Percentiles rank a stretch among this genome's conserved stretches.
These are phyloP conservation scores for Sordariomycetes sp. DNA, from an alignment of 2,329 filamentous ascomycete genomes.

Conservation along the genomic window DNA sequence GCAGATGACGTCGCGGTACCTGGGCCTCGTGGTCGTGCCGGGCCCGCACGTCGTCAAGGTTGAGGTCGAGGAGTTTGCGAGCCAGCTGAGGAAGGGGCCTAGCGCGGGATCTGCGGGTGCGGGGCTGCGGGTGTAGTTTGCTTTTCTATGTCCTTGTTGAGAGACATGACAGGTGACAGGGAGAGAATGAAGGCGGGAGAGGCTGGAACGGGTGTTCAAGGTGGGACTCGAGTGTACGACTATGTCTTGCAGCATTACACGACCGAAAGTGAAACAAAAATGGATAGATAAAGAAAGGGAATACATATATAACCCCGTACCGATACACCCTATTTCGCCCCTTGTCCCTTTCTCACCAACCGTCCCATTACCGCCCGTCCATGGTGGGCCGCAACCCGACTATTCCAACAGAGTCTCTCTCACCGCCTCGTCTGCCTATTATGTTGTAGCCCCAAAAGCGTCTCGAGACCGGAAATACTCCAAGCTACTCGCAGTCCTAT, in stretches of 20 bases:
- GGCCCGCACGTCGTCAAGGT: constrained; percentile 78
- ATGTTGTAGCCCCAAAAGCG: not conserved
- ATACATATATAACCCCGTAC: not conserved
- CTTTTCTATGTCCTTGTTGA: no score
- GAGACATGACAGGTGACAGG: not conserved
- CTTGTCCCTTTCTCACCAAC: not conserved
- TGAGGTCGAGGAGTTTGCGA: constrained; percentile 67
- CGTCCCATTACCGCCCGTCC: not conserved
- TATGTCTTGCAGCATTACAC: no score
- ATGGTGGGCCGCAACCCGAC: not conserved
- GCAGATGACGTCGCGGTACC: constrained; percentile 71
- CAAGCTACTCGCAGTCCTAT: not conserved
- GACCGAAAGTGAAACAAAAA: not conserved
- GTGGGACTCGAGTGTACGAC: not conserved
- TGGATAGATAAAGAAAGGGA: not conserved
- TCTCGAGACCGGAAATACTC: not conserved
- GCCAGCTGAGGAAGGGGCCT: constrained; percentile 26
- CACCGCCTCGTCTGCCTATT: not conserved
- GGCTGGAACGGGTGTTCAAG: not conserved
- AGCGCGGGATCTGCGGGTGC: not conserved
- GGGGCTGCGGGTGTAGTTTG: no score
- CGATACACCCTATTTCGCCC: not conserved
- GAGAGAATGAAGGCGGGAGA: not conserved
- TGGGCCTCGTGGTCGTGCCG: constrained; percentile 83
- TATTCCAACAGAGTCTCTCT: not conserved